Evolutionary conservation across 2,329 filamentous ascomycete genomes (phyloP).

Genomic region (Hypocrella siamensis): DNA sequence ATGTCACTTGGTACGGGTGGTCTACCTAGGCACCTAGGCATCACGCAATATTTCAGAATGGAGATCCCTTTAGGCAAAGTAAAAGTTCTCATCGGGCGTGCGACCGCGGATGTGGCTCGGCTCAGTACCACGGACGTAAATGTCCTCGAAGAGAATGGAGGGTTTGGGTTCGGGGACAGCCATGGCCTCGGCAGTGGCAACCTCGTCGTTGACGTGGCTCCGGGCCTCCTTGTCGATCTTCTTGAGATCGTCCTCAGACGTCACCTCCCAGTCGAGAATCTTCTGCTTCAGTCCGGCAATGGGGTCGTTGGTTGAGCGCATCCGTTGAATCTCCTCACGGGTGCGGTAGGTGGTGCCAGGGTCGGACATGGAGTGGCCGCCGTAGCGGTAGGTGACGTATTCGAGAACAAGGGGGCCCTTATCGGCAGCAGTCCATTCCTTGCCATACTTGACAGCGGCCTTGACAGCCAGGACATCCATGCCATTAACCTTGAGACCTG

Average conservation of each 20-base stretch:
- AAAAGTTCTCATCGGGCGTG: slow-evolving; percentile 85
- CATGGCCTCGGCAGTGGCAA: slow-evolving; percentile 83
- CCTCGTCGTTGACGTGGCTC: slow-evolving; percentile 73
- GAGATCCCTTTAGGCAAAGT: slow-evolving; percentile 44
- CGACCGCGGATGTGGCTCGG: slow-evolving; percentile 77
- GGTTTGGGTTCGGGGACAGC: slow-evolving; percentile 58
- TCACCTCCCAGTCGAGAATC: slow-evolving; percentile 88
- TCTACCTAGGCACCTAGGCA: too few relatives aligned
- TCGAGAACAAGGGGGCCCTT: slow-evolving; percentile 94
- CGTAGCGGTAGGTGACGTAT: slow-evolving; percentile 98
- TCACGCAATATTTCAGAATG: too few relatives aligned
- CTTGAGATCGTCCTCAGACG: slow-evolving; percentile 92
- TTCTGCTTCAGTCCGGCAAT: slow-evolving; percentile 98
- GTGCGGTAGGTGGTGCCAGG: slow-evolving; percentile 98
- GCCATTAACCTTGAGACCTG: slow-evolving; percentile 97
- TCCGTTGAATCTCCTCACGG: slow-evolving; percentile 98
- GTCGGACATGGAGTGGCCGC: slow-evolving; percentile 99
- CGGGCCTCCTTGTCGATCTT: slow-evolving; percentile 86
- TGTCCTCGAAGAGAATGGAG: slow-evolving; percentile 88
- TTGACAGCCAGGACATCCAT: slow-evolving; percentile 99
- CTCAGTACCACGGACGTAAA: slow-evolving; percentile 81
- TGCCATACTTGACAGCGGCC: slow-evolving; percentile 87
- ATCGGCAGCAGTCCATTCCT: slow-evolving; percentile 66
- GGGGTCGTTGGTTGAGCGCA: slow-evolving; percentile 96
- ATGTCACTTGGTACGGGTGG: too few relatives aligned